Percentiles rank a stretch among this genome's conserved stretches.
These are phyloP conservation scores for Fraxinus velutina DNA, from an alignment of 305 asterid species.

Conservation along the genomic window DNA sequence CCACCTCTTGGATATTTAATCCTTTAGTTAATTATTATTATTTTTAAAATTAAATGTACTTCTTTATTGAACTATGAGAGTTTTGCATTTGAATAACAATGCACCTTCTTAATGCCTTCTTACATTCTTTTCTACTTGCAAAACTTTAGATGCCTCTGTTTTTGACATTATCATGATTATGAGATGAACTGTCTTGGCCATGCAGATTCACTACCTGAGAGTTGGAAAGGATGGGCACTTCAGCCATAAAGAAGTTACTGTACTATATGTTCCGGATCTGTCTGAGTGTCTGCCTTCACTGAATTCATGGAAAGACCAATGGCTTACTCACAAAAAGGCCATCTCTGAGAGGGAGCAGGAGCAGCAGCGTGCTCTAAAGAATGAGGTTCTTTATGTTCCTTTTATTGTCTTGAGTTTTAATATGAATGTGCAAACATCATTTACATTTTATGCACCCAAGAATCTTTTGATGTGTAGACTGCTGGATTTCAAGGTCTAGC, in stretches of 20 bases:
- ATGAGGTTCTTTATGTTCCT: slow-evolving; percentile 49
- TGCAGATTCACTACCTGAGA: slow-evolving; percentile 92
- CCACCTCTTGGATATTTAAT: neutral
- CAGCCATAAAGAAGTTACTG: slow-evolving; percentile 93
- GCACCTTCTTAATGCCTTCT: neutral
- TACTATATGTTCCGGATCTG: slow-evolving; percentile 80
- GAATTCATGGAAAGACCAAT: slow-evolving; percentile 79
- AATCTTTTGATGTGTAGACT: slow-evolving; percentile 3
- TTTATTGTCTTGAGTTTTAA: slow-evolving; percentile 8
- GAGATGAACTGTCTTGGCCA: slow-evolving; percentile 20
- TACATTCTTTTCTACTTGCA: neutral
- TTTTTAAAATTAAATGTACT: neutral
- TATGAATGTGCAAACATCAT: neutral
- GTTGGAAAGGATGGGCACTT: slow-evolving; percentile 82
- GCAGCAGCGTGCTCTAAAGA: slow-evolving; percentile 43
- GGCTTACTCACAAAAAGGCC: slow-evolving; percentile 67
- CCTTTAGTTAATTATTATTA: neutral
- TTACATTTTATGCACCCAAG: neutral
- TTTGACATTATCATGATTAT: slow-evolving; percentile 12
- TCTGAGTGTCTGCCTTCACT: slow-evolving; percentile 85
- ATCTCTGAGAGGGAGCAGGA: slow-evolving; percentile 71
- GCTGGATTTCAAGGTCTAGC: neutral
- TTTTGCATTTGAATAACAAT: neutral
- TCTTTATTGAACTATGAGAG: neutral
- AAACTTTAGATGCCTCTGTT: neutral